Evolutionary conservation across 2,329 filamentous ascomycete genomes (phyloP), one percentile per base, ranked within the genome.

Genomic region (Chrysosporium queenslandicum): DNA sequence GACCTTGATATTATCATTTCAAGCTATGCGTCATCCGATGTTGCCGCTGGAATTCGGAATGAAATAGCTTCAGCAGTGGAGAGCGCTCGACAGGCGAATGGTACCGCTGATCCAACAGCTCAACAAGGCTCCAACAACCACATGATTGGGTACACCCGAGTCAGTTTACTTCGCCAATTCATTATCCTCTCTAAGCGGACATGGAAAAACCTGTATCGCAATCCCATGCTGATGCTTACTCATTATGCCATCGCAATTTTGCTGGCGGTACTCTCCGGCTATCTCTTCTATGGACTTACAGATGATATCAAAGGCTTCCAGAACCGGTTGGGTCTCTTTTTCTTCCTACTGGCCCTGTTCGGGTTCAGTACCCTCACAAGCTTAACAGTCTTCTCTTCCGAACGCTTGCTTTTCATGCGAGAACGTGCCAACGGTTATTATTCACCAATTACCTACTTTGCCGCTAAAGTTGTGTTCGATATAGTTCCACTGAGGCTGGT

Each of bases 371-470:
- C 91, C 0, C 75, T 98, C 36, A 97, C 92, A 0, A 94, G 87
- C 61, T 75, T 98, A 51, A 95, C 86, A 27, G 91, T 96, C 9
- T 98, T 98, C 68, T 89, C 89, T 0, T 80, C 87, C 0, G 92
- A 98, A 68, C 79, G 92, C 41, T 78, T 96, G 6, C 74, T 98
- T 34, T 98, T 98, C 66, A 83, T 94, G 9, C 81, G 92, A 46
- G 92, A 98, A 69, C 79, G 92, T 58, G 92, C 92, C 34, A 98
- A 98, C 66, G 91, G 92, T 1, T 98, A 98, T 71, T 98, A 98
- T 67, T 79, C 86, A 0, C 92, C 92, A 0, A 77, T 94, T 47
- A 94, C 91, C 0, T 98, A 98, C 71, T 98, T 97, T 66, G 77
- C 86, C 0, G 85, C 90, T 61, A 98, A 98, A 72, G 86, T 97